Evolutionary conservation across 2,329 filamentous ascomycete species (phyloP), one percentile per base, ranked within the genome.

Genomic region (Zasmidium citrigriseum): DNA sequence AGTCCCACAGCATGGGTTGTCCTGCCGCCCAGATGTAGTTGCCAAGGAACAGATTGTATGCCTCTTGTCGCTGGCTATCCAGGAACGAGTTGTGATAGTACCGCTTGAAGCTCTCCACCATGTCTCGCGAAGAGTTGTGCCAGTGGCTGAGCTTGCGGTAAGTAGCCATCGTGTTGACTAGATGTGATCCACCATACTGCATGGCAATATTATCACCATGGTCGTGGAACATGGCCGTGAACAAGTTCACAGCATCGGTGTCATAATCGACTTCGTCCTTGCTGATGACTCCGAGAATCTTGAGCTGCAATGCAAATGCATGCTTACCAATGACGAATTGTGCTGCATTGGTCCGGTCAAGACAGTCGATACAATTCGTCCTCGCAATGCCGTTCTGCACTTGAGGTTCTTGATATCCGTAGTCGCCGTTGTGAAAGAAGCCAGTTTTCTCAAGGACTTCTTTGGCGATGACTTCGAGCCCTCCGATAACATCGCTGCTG

Each of bases 81-180:
- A 99, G 83, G 73, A 99, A 99, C 0, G 93, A 96, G 71, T 99
- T 99, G 77, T 98, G 96, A 75, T 99, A 99, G 74, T 98, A 99
- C 24, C 95, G 86, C 75, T 98, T 99, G 80, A 99, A 97, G 73
- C 91, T 96, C 77, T 99, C 95, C 21, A 99, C 93, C 93, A 99
- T 98, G 74, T 99, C 95, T 65, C 95, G 85, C 2, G 93, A 97
- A 73, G 96, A 92, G 68, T 91, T 96, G 22, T 92, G 96, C 95
- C 95, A 99, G 73, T 98, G 93, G 66, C 98, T 98, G 73, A 97
- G 96, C 76, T 98, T 98, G 57, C 95, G 89, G 74, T 99, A 99
- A 3, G 95, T 99, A 65, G 96, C 93, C 93, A 99, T 98, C 0
- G 95, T 99, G 73, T 99, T 99, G 68, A 99, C 95, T 0, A 99